Conservation (phyloP, 768 basidiomycete species). For the Kondoa subrosea region DNA sequence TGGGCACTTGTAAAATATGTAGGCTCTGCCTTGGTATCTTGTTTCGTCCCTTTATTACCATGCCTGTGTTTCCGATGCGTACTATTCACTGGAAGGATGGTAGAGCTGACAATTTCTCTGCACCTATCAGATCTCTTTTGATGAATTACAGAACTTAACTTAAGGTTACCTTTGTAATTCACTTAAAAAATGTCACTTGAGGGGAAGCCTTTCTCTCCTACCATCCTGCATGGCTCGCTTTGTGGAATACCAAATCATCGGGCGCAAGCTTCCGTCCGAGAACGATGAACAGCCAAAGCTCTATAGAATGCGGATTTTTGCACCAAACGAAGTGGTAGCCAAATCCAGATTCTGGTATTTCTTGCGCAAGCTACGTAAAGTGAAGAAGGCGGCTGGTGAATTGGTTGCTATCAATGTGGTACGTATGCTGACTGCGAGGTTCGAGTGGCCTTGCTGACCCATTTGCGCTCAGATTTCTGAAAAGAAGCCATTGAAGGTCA, state of each 20-base stretch:
- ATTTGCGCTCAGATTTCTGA: conserved; percentile 58
- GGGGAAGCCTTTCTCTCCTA: no score
- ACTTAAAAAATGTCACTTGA: no score
- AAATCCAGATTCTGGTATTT: conserved; percentile 99
- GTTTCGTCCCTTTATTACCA: no score
- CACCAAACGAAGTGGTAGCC: conserved; percentile 94
- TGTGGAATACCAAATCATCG: conserved; percentile 86
- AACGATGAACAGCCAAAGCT: conserved; percentile 88
- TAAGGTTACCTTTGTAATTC: no score
- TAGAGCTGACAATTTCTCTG: no score
- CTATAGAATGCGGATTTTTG: conserved; percentile 98
- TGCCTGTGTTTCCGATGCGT: no score
- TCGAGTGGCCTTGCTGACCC: background rate
- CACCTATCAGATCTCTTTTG: no score
- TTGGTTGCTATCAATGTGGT: conserved; percentile 97
- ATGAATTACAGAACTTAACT: no score
- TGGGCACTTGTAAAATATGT: no score
- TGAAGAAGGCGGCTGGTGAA: conserved; percentile 98
- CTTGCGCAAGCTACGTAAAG: conserved; percentile 92
- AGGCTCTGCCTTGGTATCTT: no score
- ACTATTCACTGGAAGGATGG: no score
- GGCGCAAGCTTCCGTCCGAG: conserved; percentile 90
- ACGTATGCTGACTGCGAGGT: conserved; percentile 37
- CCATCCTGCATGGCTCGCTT: conserved; percentile 40
- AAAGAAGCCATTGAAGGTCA: conserved; percentile 93